Conservation (phyloP, 164 flowering plant species). For the Platanus orientalis region DNA sequence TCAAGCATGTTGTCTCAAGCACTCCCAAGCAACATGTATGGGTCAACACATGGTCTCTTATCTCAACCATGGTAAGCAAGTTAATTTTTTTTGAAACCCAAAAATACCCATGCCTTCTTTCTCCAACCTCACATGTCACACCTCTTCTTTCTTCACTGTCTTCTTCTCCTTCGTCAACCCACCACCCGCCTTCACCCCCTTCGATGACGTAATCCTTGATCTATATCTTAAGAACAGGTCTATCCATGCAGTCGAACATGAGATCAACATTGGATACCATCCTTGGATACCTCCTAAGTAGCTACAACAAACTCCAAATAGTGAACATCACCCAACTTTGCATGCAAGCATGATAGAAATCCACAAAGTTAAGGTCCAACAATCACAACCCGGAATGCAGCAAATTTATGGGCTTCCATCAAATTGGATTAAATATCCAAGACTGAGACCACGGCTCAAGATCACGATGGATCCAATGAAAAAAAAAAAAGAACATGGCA, state of each 20-base stretch:
- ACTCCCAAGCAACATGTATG: too few species aligned
- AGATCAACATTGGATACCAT: constrained; percentile 82
- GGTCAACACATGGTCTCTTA: too few species aligned
- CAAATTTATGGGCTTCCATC: constrained; percentile 46
- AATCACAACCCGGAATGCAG: constrained; percentile 72
- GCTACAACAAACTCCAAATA: constrained; percentile 79
- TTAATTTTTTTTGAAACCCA: too few species aligned
- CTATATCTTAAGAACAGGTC: constrained; percentile 46
- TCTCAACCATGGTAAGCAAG: too few species aligned
- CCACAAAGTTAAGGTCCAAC: constrained; percentile 60
- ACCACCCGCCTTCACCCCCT: too few species aligned
- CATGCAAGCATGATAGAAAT: constrained; percentile 68
- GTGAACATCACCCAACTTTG: constrained; percentile 83
- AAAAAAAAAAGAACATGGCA: constrained; percentile 33
- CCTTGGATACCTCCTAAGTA: constrained; percentile 72
- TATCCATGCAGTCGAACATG: constrained; percentile 96
- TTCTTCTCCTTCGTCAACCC: too few species aligned
- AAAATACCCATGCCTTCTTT: too few species aligned
- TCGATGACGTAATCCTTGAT: too few species aligned
- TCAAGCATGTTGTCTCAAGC: too few species aligned
- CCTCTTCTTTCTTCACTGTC: too few species aligned
- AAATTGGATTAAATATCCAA: constrained; percentile 32
- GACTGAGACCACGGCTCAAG: constrained; percentile 63
- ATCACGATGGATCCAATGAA: constrained; percentile 56
- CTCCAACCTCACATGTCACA: too few species aligned